Conservation (phyloP, 768 basidiomycete species). For the Lentinula sp. region DNA sequence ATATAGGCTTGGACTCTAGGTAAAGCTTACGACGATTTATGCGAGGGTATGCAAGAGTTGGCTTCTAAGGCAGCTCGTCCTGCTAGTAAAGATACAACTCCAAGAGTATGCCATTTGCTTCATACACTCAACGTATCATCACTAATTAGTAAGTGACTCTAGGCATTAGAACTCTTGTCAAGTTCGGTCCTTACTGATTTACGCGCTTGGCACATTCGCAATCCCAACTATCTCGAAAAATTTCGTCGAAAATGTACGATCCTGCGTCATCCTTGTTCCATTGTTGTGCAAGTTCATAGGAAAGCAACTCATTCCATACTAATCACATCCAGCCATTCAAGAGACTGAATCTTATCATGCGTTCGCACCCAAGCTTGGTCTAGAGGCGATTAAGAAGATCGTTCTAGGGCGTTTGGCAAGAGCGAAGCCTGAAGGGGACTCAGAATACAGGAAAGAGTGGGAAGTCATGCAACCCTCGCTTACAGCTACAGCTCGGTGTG, state of each 20-base stretch:
- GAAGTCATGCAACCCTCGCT: conserved; percentile 9
- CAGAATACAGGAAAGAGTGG: conserved; percentile 10
- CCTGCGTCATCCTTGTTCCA: not conserved
- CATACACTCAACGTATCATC: not conserved
- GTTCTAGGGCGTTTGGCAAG: conserved; percentile 8
- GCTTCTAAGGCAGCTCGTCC: not conserved
- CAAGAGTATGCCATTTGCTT: not conserved
- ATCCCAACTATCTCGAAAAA: not conserved
- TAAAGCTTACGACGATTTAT: not conserved
- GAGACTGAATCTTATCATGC: not conserved
- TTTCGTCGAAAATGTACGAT: not conserved
- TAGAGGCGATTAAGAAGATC: conserved; percentile 8
- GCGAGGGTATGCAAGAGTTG: not conserved
- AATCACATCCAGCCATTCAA: not conserved
- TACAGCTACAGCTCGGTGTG: conserved; percentile 13
- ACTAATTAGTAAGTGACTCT: no score
- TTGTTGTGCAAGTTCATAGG: not conserved
- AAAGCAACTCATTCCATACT: not conserved
- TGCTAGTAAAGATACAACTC: not conserved
- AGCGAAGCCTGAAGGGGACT: not conserved
- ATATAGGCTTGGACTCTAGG: not conserved
- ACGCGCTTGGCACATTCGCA: not conserved
- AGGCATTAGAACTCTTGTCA: not conserved
- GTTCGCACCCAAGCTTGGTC: not conserved
- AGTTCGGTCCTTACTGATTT: not conserved